These are phyloP conservation scores for Bjerkandera adusta DNA, from an alignment of 1,284 basidiomycete species.

Conservation along the genomic window DNA sequence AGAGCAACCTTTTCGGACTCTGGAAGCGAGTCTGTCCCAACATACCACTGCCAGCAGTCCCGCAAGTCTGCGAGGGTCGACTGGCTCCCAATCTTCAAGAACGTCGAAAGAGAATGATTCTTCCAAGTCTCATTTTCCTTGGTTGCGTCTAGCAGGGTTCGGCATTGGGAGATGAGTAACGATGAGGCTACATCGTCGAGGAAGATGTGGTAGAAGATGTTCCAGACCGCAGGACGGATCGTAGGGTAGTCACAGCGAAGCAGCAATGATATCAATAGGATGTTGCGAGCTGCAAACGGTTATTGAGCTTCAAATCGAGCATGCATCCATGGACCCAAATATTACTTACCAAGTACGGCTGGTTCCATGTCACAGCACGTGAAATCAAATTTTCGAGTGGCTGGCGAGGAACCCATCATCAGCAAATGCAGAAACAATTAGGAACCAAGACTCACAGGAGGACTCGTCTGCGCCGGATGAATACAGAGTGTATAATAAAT, in stretches of 20 bases:
- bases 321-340: conserved; percentile 10
- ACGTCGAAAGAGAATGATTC: conserved; percentile 36
- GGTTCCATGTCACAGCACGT: conserved; percentile 62
- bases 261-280: conserved; percentile 33
- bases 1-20: conserved; percentile 4
- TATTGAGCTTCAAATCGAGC: not conserved
- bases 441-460: conserved; percentile 13
- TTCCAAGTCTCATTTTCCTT: conserved; percentile 41
- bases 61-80: conserved; percentile 42
- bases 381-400: conserved; percentile 45
- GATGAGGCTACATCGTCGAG: conserved; percentile 40
- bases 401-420: conserved; percentile 13
- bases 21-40: conserved; percentile 19
- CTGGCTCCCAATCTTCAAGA: conserved; percentile 36
- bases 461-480: conserved; percentile 4
- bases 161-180: conserved; percentile 42
- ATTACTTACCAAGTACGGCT: conserved; percentile 46
- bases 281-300: conserved; percentile 37
- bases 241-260: conserved; percentile 29
- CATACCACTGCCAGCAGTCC: conserved; percentile 42
- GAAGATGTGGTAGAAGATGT: conserved; percentile 55
- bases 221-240: conserved; percentile 39
- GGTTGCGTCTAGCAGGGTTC: conserved; percentile 39
- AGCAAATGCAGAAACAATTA: conserved; percentile 9
- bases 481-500: conserved; percentile 49